These are phyloP conservation scores for Diaporthe citriasiana DNA, from an alignment of 2,329 filamentous ascomycete genomes.

Conservation along the genomic window DNA sequence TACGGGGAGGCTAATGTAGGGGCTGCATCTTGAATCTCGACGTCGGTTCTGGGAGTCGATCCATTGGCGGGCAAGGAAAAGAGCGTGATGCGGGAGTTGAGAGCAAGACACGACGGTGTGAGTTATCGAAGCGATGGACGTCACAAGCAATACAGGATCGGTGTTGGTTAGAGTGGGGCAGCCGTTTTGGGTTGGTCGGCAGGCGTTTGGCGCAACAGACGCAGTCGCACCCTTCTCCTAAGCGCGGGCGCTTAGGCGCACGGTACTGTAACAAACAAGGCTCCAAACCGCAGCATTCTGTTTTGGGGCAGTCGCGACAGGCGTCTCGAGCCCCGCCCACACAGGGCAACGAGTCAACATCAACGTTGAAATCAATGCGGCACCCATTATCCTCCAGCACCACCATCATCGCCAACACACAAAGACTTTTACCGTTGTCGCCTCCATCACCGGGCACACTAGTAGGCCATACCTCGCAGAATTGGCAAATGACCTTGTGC, in stretches of 20 bases:
- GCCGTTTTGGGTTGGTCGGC: neutral
- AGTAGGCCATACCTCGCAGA: neutral
- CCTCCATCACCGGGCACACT: neutral
- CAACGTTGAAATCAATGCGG: neutral
- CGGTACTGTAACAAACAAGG: neutral
- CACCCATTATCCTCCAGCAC: neutral
- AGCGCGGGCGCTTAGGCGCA: conserved; percentile 22
- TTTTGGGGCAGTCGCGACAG: neutral
- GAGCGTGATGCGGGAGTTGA: neutral
- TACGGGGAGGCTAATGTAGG: conserved; percentile 4
- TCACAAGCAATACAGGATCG: neutral
- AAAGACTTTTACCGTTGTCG: neutral
- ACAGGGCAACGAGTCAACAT: conserved; percentile 26
- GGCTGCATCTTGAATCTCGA: neutral
- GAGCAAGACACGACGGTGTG: neutral
- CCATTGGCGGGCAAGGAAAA: neutral
- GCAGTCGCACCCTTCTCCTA: neutral
- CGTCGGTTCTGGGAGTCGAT: neutral
- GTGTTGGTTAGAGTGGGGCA: conserved; percentile 1
- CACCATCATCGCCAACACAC: neutral
- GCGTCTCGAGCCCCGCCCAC: neutral
- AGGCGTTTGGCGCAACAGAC: neutral
- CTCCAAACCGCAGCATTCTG: too few species aligned
- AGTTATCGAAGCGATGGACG: neutral
- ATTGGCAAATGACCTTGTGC: neutral